These are phyloP conservation scores for Dothideomycetes sp. DNA, from an alignment of 2,329 filamentous ascomycete genomes.

Conservation along the genomic window DNA sequence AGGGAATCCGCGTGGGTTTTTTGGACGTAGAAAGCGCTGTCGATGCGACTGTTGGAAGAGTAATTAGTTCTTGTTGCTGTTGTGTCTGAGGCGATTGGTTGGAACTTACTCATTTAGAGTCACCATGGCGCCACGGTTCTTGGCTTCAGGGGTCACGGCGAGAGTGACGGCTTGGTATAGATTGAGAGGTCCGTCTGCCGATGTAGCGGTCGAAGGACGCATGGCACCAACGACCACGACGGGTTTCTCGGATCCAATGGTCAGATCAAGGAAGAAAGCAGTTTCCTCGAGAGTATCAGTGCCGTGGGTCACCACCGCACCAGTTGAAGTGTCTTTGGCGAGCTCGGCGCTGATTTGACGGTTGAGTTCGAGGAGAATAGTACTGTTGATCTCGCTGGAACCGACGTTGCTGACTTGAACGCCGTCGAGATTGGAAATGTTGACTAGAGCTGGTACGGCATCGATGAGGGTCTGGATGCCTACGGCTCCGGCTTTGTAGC, in stretches of 20 bases:
- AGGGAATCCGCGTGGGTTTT: conserved; percentile 56
- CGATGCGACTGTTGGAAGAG: conserved; percentile 39
- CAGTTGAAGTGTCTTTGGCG: conserved; percentile 31
- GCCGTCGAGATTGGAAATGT: conserved; percentile 46
- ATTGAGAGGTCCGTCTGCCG: conserved; percentile 55
- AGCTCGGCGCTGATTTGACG: conserved; percentile 43
- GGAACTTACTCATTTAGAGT: conserved; percentile 47
- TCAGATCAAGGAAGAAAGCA: conserved; percentile 54
- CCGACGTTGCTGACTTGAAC: conserved; percentile 34
- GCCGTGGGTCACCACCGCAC: conserved; percentile 54
- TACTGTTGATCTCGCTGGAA: conserved; percentile 35
- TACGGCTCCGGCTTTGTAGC: conserved; percentile 42
- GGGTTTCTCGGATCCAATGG: conserved; percentile 48
- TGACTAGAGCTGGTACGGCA: conserved; percentile 46
- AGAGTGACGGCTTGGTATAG: conserved; percentile 52
- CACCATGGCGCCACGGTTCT: conserved; percentile 48
- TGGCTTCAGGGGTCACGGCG: conserved; percentile 39
- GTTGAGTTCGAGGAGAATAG: conserved; percentile 40
- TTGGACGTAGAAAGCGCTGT: conserved; percentile 48
- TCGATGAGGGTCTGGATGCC: conserved; percentile 44
- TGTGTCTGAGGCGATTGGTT: too few species aligned
- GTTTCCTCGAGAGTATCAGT: conserved; percentile 58
- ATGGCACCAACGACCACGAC: conserved; percentile 54
- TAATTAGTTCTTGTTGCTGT: neutral
- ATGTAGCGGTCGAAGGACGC: conserved; percentile 53